Base-by-base conservation (phyloP, 306 rosid genomes). In the Cicer arietinum region DNA sequence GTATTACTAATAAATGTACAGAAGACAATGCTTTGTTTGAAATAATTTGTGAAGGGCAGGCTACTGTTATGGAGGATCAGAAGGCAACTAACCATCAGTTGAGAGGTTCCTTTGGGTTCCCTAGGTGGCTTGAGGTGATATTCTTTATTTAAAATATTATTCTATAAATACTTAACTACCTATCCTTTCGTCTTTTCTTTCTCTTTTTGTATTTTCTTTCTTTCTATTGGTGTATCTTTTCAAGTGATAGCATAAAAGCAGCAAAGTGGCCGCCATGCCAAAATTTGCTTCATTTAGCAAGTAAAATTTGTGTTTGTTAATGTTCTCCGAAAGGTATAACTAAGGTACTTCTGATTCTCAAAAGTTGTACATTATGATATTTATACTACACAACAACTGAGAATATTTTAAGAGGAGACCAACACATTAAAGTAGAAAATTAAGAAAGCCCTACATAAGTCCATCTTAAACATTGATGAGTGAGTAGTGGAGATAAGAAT, bases 81-180 rank as follows among this genome's bases (percentile, higher is more conserved):
- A 85, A 84, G 67, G 84, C 85, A 37, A 76, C 91, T 40, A 86
- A 88, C 82, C 86, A 79, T 71, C 81, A 73, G 77, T 72, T 86
- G 71, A 87, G 88, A 87, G 94, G 92, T 81, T 89, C 95, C 74
- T 90, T 90, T 74, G 97, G 98, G 79, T 89, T 91, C 76, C 98
- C 97, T 16, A 87, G 85, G 70, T 94, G 98, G 98, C 98, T 94
- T 57, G 95, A 91, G 98, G 98, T 94, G 73, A 90, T 74, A 68
- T 73, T 42, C 67, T 74, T 81, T 67, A 70, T 69, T 72, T 83
- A 79, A 72, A 70, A 74, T 71, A 25, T 35, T 54, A 61, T 43
- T 47, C 18, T 9, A 37, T 70, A 10, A 46, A 20, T 60, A 22
- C 7, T 42, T 69, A 7, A 46, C 13, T 50, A 12, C 37, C 37